Evolutionary conservation across 225 moss, liverwort and hornwort species (phyloP).

Genomic region (Rhytidiadelphus loreus): DNA sequence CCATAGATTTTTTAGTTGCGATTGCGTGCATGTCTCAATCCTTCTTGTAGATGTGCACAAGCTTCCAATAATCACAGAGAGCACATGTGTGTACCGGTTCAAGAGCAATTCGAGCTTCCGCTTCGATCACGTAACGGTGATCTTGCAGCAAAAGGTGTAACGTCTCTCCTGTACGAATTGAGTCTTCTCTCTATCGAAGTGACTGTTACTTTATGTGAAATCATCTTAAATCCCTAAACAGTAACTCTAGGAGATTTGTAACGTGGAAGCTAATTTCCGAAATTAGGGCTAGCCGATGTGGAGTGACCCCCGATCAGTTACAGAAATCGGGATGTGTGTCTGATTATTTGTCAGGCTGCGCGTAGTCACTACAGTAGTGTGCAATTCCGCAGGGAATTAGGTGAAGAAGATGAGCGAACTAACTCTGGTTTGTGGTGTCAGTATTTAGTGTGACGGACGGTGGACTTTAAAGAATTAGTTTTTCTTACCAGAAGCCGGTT

Average conservation of each 20-base stretch:
- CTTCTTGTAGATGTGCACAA: background rate
- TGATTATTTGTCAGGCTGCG: background rate
- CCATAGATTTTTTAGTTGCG: background rate
- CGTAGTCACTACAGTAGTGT: no score
- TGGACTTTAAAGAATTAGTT: background rate
- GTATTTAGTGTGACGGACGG: background rate
- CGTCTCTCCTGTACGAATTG: background rate
- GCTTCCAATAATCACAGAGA: background rate
- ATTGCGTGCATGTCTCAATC: background rate
- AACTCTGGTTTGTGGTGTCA: background rate
- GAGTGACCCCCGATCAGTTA: background rate
- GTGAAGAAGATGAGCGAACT: background rate
- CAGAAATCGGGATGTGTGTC: background rate
- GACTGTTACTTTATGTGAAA: background rate
- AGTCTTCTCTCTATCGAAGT: background rate
- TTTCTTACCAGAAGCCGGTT: background rate
- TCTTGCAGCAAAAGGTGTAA: background rate
- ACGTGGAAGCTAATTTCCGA: background rate
- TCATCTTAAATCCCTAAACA: background rate
- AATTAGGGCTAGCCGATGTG: background rate
- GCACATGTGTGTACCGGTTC: background rate
- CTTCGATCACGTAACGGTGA: background rate
- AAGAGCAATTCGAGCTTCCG: background rate
- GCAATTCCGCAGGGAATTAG: no score
- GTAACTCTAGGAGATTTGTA: background rate